phyloP scores from a whole-genome alignment of 768 basidiomycete genomes.

The Calocybe indica region DNA sequence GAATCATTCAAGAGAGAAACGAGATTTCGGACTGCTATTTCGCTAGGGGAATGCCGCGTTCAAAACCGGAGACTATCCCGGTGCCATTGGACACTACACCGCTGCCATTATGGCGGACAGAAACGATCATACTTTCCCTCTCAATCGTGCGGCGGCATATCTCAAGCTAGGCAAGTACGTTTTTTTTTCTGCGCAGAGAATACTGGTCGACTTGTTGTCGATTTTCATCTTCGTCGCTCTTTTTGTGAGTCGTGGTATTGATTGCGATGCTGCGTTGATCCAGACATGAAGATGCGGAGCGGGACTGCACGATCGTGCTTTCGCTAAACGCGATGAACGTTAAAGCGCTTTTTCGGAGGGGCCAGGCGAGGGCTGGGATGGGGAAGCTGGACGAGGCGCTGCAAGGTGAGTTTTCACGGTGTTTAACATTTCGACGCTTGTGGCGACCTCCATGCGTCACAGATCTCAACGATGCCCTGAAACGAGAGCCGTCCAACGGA shows the following conservation, averaged over 20 bases:
- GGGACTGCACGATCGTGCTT: constrained; percentile 72
- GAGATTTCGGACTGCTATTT: not conserved
- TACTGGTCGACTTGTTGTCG: not conserved
- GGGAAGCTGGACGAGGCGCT: constrained; percentile 52
- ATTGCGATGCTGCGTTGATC: constrained; percentile 2
- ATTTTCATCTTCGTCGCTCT: not conserved
- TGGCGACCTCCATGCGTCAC: not conserved
- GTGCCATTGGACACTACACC: constrained; percentile 84
- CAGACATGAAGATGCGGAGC: constrained; percentile 74
- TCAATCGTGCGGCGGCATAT: constrained; percentile 90
- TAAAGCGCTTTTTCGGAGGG: constrained; percentile 77
- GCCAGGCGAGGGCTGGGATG: constrained; percentile 60
- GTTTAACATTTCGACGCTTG: constrained; percentile 7
- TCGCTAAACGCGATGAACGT: constrained; percentile 51
- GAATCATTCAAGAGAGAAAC: not conserved
- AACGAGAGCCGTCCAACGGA: constrained; percentile 59
- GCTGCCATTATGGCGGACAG: constrained; percentile 69
- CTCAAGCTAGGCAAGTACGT: constrained; percentile 94
- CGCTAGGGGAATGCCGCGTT: constrained; percentile 82
- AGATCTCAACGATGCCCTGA: constrained; percentile 61
- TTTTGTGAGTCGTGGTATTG: not conserved
- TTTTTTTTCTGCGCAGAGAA: constrained; percentile 6
- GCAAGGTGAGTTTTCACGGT: constrained; percentile 37
- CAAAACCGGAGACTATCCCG: constrained; percentile 71
- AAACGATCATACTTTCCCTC: constrained; percentile 67